Evolutionary conservation across 306 rosid species (phyloP).

Genomic region (Malus sylvestris): DNA sequence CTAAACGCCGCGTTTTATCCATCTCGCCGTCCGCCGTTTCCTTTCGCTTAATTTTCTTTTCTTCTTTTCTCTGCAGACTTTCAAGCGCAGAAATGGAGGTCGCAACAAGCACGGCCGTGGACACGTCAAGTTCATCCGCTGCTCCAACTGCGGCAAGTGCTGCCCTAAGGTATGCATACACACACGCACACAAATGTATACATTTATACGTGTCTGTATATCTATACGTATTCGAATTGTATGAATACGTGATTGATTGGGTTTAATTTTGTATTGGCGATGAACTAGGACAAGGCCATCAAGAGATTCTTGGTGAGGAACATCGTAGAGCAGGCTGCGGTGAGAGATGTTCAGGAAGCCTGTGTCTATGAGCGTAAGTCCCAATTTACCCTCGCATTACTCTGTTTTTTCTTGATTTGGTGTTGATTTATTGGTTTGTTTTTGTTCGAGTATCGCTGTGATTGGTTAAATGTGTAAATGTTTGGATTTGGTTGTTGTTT

Average conservation of each 20-base stretch:
- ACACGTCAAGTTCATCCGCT: constrained; percentile 75
- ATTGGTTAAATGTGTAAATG: background rate
- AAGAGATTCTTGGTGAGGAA: constrained; percentile 86
- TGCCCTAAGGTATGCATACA: constrained; percentile 63
- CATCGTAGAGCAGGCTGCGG: constrained; percentile 98
- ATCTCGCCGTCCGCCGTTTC: background rate
- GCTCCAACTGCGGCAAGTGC: constrained; percentile 95
- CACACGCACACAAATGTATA: background rate
- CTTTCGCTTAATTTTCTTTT: background rate
- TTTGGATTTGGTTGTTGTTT: background rate
- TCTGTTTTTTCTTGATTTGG: background rate
- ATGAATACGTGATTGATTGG: background rate
- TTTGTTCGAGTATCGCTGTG: background rate
- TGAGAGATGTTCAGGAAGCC: constrained; percentile 94
- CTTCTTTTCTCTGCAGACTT: constrained; percentile 38
- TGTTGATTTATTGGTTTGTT: too few species aligned
- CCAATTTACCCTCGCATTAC: background rate
- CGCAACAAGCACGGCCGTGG: constrained; percentile 92
- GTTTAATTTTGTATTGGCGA: background rate
- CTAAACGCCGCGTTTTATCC: background rate
- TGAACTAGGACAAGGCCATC: constrained; percentile 66
- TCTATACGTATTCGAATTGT: background rate
- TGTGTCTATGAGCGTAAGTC: constrained; percentile 75
- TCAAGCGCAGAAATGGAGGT: constrained; percentile 91
- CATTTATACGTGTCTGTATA: too few species aligned